phyloP scores from a whole-genome alignment of 352 stramenopile genomes.

The Pythium vanterpoolii region DNA sequence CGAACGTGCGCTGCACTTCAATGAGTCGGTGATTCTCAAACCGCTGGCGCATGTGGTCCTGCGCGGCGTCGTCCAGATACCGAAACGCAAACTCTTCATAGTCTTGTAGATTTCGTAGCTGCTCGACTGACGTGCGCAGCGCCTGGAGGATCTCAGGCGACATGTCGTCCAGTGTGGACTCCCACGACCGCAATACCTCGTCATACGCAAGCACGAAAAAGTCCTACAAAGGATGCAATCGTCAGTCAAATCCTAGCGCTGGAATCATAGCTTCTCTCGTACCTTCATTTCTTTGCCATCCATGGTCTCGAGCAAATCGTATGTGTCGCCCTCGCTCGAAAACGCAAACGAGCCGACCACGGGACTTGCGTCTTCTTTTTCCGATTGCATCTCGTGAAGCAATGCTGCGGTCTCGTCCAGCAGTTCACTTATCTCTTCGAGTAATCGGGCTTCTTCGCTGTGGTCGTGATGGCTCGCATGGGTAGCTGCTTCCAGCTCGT shows the following conservation, averaged over 20 bases:
- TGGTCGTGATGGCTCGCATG: conserved; percentile 9
- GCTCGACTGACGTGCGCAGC: conserved; percentile 35
- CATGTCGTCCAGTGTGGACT: conserved; percentile 53
- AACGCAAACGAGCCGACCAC: conserved; percentile 58
- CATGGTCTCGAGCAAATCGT: conserved; percentile 67
- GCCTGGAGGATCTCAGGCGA: conserved; percentile 48
- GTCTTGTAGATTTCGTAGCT: conserved; percentile 54
- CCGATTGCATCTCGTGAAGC: conserved; percentile 24
- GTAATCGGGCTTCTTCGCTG: conserved; percentile 28
- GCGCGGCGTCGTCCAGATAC: conserved; percentile 39
- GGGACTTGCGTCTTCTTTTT: conserved; percentile 36
- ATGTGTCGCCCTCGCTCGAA: conserved; percentile 49
- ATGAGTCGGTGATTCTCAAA: conserved; percentile 62
- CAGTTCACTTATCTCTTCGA: conserved; percentile 49
- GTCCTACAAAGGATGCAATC: conserved; percentile 27
- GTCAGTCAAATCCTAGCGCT: background rate
- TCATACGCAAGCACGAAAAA: conserved; percentile 70
- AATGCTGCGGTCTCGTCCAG: conserved; percentile 47
- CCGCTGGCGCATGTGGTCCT: conserved; percentile 38
- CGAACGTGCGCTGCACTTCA: conserved; percentile 64
- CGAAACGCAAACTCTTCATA: conserved; percentile 45
- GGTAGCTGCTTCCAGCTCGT: conserved; percentile 41
- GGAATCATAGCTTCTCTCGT: background rate
- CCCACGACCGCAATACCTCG: conserved; percentile 52
- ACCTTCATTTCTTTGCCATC: conserved; percentile 72